Evolutionary conservation across 1,284 basidiomycete species (phyloP).

Genomic region (Singerocomus rubriflavus): DNA sequence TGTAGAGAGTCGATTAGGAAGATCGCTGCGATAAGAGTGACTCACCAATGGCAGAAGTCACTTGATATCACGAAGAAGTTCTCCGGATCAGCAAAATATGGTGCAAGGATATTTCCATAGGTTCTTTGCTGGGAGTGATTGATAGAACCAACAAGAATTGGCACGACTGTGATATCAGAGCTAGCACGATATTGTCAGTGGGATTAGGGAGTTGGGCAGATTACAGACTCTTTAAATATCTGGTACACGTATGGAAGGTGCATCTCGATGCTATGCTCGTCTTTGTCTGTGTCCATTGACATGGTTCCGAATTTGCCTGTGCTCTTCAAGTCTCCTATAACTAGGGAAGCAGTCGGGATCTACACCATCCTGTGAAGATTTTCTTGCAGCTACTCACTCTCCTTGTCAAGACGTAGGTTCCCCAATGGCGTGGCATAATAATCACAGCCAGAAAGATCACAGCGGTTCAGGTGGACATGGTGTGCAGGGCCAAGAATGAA

Average conservation of each 20-base stretch:
- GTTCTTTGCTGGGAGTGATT: constrained; percentile 53
- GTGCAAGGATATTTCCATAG: constrained; percentile 74
- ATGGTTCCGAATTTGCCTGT: constrained; percentile 77
- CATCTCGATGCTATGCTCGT: constrained; percentile 98
- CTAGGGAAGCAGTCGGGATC: constrained; percentile 38
- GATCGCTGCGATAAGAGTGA: neutral
- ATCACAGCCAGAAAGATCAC: constrained; percentile 77
- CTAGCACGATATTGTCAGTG: constrained; percentile 37
- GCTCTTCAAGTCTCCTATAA: constrained; percentile 61
- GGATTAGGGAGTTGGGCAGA: neutral
- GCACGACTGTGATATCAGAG: constrained; percentile 77
- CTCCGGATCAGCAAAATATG: constrained; percentile 72
- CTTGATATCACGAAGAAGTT: constrained; percentile 92
- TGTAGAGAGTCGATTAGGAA: constrained; percentile 32
- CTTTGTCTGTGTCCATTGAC: constrained; percentile 73
- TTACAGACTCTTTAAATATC: constrained; percentile 72
- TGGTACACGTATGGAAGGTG: constrained; percentile 92
- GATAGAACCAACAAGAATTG: constrained; percentile 89
- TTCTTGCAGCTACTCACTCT: constrained; percentile 54
- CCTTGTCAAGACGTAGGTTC: constrained; percentile 71
- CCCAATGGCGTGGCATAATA: constrained; percentile 89
- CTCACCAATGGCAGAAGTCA: constrained; percentile 98
- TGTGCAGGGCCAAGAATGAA: constrained; percentile 97
- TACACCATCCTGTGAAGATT: neutral
- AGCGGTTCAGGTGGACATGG: constrained; percentile 84